Percentiles rank a stretch among this genome's conserved stretches.
These are phyloP conservation scores for Sclerotiophoma versabilis DNA, from an alignment of 2,329 filamentous ascomycete genomes.

Conservation along the genomic window DNA sequence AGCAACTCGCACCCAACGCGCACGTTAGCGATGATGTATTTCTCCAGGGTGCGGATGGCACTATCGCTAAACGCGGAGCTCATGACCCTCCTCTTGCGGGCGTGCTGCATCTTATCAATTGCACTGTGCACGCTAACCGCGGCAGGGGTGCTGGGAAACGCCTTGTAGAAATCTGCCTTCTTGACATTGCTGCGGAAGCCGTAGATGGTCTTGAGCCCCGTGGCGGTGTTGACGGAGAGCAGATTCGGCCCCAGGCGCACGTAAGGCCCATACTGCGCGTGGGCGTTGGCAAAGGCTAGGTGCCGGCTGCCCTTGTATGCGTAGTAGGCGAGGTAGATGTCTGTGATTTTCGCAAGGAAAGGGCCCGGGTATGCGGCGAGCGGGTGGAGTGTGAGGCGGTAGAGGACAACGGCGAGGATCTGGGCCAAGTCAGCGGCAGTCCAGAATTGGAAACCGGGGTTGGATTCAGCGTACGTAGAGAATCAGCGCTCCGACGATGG, in stretches of 20 bases:
- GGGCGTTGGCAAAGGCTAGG: slow-evolving; percentile 73
- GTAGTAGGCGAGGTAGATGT: slow-evolving; percentile 63
- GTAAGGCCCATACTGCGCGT: slow-evolving; percentile 72
- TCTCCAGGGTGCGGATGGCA: slow-evolving; percentile 56
- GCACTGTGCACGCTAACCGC: slow-evolving; percentile 54
- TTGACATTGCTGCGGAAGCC: slow-evolving; percentile 56
- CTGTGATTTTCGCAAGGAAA: slow-evolving; percentile 47
- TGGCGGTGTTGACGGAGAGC: slow-evolving; percentile 77
- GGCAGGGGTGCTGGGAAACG: slow-evolving; percentile 54
- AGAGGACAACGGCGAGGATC: slow-evolving; percentile 41
- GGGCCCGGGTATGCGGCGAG: slow-evolving; percentile 54
- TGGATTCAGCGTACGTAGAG: slow-evolving; percentile 32
- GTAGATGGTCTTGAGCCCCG: slow-evolving; percentile 58
- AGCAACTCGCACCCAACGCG: slow-evolving; percentile 50
- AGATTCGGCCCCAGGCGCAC: slow-evolving; percentile 83
- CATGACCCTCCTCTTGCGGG: slow-evolving; percentile 56
- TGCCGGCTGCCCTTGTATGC: slow-evolving; percentile 78
- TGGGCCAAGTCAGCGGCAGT: slow-evolving; percentile 12
- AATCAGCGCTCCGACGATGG: slow-evolving; percentile 30
- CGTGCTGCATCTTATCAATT: slow-evolving; percentile 56
- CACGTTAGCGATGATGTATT: slow-evolving; percentile 54
- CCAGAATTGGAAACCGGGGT: neutral
- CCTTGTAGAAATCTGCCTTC: slow-evolving; percentile 58
- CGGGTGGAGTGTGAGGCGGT: slow-evolving; percentile 53
- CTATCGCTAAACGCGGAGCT: slow-evolving; percentile 56